Conservation (phyloP, 2,329 filamentous ascomycete species). For the Phyllosticta citriasiana region DNA sequence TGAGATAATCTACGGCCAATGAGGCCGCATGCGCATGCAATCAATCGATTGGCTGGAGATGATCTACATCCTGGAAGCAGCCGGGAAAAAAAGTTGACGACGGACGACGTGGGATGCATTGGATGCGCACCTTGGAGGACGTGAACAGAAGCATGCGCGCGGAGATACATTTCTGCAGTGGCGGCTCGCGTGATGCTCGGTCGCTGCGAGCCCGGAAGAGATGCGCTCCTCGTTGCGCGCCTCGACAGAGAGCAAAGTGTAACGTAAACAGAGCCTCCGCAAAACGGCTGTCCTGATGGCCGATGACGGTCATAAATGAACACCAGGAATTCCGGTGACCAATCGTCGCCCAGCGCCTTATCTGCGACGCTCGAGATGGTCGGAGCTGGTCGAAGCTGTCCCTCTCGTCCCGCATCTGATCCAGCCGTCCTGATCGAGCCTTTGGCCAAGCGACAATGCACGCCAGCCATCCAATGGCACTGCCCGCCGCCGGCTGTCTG, state of each 20-base stretch:
- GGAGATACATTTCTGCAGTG: constrained; percentile 1
- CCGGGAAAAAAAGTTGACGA: background rate
- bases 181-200: constrained; percentile 7
- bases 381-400: background rate
- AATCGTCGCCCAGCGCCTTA: constrained; percentile 7
- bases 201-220: constrained; percentile 1
- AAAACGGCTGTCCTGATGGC: constrained; percentile 1
- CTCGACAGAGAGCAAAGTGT: constrained; percentile 9
- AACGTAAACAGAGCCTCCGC: constrained; percentile 9
- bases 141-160: background rate
- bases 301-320: constrained; percentile 10
- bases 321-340: constrained; percentile 1
- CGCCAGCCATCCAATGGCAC: constrained; percentile 2
- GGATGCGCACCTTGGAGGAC: background rate
- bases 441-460: background rate
- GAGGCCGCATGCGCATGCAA: background rate
- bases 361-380: constrained; percentile 2
- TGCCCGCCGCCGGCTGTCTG: background rate
- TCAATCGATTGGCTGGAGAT: background rate
- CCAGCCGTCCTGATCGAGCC: constrained; percentile 9
- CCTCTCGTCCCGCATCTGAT: constrained; percentile 9
- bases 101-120: background rate
- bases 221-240: background rate
- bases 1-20: background rate
- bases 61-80: background rate